Percentiles rank a stretch among this genome's conserved stretches.
Conservation (phyloP, 2,329 filamentous ascomycete genomes). For the Davidsoniella australis region DNA sequence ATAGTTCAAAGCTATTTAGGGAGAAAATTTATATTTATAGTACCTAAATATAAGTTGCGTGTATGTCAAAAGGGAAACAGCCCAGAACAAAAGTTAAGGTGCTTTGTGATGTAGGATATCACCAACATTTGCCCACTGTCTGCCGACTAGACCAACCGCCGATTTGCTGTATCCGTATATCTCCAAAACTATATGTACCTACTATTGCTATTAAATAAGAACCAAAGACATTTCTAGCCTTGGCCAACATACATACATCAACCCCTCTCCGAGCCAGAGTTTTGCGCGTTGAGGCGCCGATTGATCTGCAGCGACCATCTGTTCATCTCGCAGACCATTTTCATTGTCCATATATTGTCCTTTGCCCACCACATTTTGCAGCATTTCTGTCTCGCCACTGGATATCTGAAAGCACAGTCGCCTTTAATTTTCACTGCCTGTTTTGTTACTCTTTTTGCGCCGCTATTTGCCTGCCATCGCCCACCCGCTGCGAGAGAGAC, state of each 20-base stretch:
- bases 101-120: too few species aligned
- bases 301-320: constrained; percentile 5
- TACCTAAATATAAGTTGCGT: too few species aligned
- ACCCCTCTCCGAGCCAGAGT: not conserved
- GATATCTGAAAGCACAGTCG: not conserved
- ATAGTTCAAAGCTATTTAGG: too few species aligned
- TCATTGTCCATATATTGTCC: not conserved
- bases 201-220: not conserved
- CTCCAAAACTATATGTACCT: too few species aligned
- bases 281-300: constrained; percentile 5
- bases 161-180: not conserved
- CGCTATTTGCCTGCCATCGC: not conserved
- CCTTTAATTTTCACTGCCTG: not conserved
- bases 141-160: not conserved
- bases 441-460: not conserved
- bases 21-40: too few species aligned
- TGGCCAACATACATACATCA: not conserved
- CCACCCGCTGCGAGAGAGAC: not conserved
- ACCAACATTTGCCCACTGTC: too few species aligned
- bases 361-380: not conserved
- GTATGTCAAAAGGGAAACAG: too few species aligned
- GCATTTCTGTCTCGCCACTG: not conserved
- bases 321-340: constrained; percentile 1
- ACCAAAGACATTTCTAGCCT: too few species aligned
- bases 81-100: too few species aligned